phyloP scores from a whole-genome alignment of 768 basidiomycete species.

The Ramaria rubella region DNA sequence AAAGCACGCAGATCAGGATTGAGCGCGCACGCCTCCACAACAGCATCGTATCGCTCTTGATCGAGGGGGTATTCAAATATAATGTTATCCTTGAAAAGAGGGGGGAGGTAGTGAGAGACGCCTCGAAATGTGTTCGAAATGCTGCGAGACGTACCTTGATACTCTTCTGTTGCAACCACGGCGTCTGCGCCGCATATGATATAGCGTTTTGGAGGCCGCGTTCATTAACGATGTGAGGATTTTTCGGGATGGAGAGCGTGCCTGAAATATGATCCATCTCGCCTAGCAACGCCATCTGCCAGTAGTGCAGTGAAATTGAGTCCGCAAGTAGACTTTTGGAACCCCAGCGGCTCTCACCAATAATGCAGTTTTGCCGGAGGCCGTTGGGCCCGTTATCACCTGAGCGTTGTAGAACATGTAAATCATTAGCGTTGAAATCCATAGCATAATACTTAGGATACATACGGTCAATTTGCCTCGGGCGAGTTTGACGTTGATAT shows the following conservation, averaged over 20 bases:
- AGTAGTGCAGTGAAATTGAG: too few relatives aligned
- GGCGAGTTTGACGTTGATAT: constrained; percentile 31
- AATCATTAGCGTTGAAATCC: not conserved
- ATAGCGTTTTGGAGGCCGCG: constrained; percentile 38
- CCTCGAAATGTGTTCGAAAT: too few relatives aligned
- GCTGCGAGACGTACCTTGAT: too few relatives aligned
- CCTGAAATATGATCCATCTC: constrained; percentile 19
- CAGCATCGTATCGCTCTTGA: constrained; percentile 64
- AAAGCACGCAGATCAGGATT: constrained; percentile 73
- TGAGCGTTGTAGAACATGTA: constrained; percentile 13
- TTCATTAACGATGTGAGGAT: constrained; percentile 24
- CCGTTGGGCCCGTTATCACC: constrained; percentile 30
- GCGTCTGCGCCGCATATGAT: constrained; percentile 68
- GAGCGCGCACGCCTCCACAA: constrained; percentile 79
- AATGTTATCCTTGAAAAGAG: constrained; percentile 7
- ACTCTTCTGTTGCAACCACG: constrained; percentile 64
- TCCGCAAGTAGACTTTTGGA: too few relatives aligned
- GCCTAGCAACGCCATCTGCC: constrained; percentile 14
- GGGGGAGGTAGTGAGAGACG: not conserved
- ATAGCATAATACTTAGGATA: not conserved
- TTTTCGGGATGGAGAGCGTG: constrained; percentile 20
- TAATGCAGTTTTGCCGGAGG: constrained; percentile 29
- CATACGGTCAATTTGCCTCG: constrained; percentile 26
- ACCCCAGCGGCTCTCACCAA: too few relatives aligned
- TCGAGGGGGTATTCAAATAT: constrained; percentile 34